Base-by-base conservation (phyloP, 441 rosid species). In the Mallotus repandus region DNA sequence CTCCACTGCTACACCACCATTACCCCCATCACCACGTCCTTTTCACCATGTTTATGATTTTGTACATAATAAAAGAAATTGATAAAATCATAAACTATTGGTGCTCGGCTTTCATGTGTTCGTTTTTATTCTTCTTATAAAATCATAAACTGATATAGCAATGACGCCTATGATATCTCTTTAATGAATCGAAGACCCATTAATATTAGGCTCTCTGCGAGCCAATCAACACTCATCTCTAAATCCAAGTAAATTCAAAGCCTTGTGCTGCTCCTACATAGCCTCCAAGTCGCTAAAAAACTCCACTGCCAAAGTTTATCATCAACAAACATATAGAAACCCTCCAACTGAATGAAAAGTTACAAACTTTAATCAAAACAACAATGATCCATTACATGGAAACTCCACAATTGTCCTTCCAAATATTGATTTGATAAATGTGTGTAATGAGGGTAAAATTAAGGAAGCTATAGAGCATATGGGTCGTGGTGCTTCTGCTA, bases 381-480 rank as follows among this genome's bases (percentile, higher is more conserved):
- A 58, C 62, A 65, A 55, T 54, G 72, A 63, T 63, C 79, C 74
- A 57, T 52, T 63, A 12, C 72, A 49, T 49, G 63, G 63, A 67
- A 77, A 50, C 49, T 25, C 75, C 66, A 1, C 48, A 21, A 71
- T 46, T 38, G 54, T 59, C n/a, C 55, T 46, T 57, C 48, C 70
- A 25, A 63, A 46, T 71, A 65, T 79, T 73, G 86, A 89, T 81
- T 83, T 88, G 81, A 68, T 76, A 69, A 70, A 73, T 32, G 65
- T 88, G 72, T 90, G 89, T 76, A 38, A 74, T 29, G 89, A 88
- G 63, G 92, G 91, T 4, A 88, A 82, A 76, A 62, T 85, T 43
- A 80, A 82, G 63, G 91, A 85, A 66, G 89, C 81, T 32, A 46
- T 84, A 41, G 87, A 82, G 72, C 29, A 25, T 25, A 25, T 25